Conservation (phyloP, 768 basidiomycete species). For the Chlorophyllum brunneum region DNA sequence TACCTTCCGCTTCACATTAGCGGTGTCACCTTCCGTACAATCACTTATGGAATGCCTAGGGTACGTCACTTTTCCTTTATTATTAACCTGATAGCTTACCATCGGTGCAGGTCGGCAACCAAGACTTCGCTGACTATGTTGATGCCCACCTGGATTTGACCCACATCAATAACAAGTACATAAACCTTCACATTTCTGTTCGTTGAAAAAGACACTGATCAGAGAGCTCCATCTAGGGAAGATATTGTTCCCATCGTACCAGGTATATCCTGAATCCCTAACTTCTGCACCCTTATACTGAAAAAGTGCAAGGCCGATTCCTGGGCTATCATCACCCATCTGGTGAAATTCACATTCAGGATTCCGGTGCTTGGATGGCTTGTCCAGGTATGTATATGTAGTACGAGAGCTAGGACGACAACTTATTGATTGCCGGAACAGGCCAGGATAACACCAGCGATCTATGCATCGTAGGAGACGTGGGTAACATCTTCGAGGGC, state of each 20-base stretch:
- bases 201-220: background rate
- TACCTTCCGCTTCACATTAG: conserved; percentile 12
- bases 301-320: conserved; percentile 27
- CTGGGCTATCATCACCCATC: conserved; percentile 45
- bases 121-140: conserved; percentile 55
- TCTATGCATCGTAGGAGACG: conserved; percentile 51
- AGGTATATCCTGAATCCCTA: conserved; percentile 19
- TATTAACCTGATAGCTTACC: background rate
- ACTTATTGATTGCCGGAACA: conserved; percentile 33
- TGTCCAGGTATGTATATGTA: conserved; percentile 59
- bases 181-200: background rate
- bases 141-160: conserved; percentile 41
- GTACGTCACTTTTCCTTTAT: conserved; percentile 22
- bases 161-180: conserved; percentile 52
- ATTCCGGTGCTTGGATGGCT: conserved; percentile 40
- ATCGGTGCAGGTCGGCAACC: conserved; percentile 38
- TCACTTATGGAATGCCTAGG: conserved; percentile 21
- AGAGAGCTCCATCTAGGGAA: conserved; percentile 20
- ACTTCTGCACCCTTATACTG: conserved; percentile 8
- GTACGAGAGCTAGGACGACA: conserved; percentile 6
- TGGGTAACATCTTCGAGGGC: conserved; percentile 44
- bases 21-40: conserved; percentile 7
- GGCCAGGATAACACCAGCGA: conserved; percentile 54
- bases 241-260: conserved; percentile 39
- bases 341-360: conserved; percentile 36